Base-by-base conservation (phyloP, 805 yeast genomes). In the Candida palmyrensis region DNA sequence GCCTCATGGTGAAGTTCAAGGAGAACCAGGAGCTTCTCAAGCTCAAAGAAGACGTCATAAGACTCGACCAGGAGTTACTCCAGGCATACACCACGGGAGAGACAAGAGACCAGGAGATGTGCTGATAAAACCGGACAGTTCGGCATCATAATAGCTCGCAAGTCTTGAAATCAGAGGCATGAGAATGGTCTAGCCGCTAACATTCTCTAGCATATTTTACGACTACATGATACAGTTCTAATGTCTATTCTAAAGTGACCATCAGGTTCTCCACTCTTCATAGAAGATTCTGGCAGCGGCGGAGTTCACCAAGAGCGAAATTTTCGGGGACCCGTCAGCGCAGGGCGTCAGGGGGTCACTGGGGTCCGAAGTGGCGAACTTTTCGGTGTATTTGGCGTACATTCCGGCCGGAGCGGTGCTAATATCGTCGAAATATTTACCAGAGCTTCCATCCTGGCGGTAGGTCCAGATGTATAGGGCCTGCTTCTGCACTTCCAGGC, bases 261-360 rank as follows among this genome's bases (percentile, higher is more conserved):
- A 15, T 24, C 13, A 31, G 3, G 17, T 18, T 31, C 44, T 38
- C 20, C 31, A 27, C 11, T 37, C 29, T 11, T 37, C 45, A 36
- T 43, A 42, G 31, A 41, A 51, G 6, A 51, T 42, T 33, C 47
- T 50, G 7, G 53, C 47, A 11, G 42, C 53, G 3, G 53, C 42
- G 8, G 48, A 44, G 18, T 41, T 38, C 32, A 47, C 45, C 41
- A 53, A 35, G 25, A 51, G 44, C 3, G 48, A 37, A 11, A 27
- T 32, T 7, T 37, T 35, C 6, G 40, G 32, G 3, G 31, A 19
- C 6, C 44, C 44, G 8, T 28, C 18, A 20, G 33, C 15, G 13
- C 29, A 29, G n/a, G 16, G 9, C 16, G 35, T 15, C 7, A 18
- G 20, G 3, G 44, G 41, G 5, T 35, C 11, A 29, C 33, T 37